Base-by-base conservation (phyloP, 768 basidiomycete species). In the Thelephora aurantiotincta region DNA sequence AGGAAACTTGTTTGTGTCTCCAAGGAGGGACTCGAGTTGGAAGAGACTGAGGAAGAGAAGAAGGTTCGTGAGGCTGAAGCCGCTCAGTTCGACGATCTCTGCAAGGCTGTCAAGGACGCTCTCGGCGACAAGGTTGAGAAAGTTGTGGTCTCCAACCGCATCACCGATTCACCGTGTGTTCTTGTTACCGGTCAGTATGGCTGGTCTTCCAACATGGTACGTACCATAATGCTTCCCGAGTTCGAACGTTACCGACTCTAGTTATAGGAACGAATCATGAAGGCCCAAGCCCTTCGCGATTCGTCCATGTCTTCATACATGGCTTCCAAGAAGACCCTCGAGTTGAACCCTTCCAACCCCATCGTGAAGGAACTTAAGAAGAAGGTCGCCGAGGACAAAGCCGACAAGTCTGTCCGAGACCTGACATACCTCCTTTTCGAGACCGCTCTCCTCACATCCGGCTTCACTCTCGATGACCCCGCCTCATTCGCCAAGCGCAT, bases 41-140 rank as follows among this genome's bases (percentile, higher is more conserved):
- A 98, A 70, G 94, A 99, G 77, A 93, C 90, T 13, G 91, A 94
- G 7, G 94, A 94, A 56, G 94, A 98, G 78, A 99, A 98, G 82
- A 76, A 75, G 60, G 68, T 60, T 11, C 87, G 89, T 44, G 94
- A 98, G 73, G 77, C 80, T 52, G 90, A 94, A 67, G 78, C 73
- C 20, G 69, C 80, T 50, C 80, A 82, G 55, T 97, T 77, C 70
- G 74, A 77, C 59, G 90, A 91, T 52, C 77, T 99, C 50, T 93
- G 90, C 78, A 74, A 84, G 51, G 80, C 84, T 53, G 89, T 97
- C 73, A 99, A 97, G 78, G 94, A 99, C 58, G 88, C 87, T 49
- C 91, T 99, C 51, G 93, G 94, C 50, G 94, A 97, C 68, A 94
- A 93, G 76, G 93, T 99, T 54, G 96, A 99, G 78, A 99, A 99